A percentile compares a stretch with the other conserved stretches of the same genome.
phyloP scores from a whole-genome alignment of 192 early-diverging fungal species.

The Gonapodya prolifera region DNA sequence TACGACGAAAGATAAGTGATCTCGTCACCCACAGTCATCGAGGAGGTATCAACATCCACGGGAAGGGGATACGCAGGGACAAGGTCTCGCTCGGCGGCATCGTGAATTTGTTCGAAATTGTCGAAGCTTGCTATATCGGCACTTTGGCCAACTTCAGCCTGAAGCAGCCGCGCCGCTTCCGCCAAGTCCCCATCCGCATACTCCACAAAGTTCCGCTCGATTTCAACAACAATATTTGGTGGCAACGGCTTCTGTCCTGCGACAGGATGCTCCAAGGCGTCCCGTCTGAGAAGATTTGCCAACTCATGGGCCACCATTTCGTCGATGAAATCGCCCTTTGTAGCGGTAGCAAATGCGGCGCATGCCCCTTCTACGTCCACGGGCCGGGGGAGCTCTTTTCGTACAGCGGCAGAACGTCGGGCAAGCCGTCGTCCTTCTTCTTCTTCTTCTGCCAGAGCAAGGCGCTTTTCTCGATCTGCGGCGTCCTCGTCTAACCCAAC shows the following conservation, averaged over 20 bases:
- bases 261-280: constrained; percentile 58
- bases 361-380: constrained; percentile 11
- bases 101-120: constrained; percentile 20
- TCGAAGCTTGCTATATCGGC: constrained; percentile 4
- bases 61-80: constrained; percentile 4
- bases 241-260: constrained; percentile 31
- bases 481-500: background rate
- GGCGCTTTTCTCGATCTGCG: background rate
- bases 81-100: constrained; percentile 16
- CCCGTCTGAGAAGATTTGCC: constrained; percentile 50
- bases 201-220: constrained; percentile 11
- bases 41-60: background rate
- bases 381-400: constrained; percentile 67
- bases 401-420: constrained; percentile 61
- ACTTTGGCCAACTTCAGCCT: constrained; percentile 26
- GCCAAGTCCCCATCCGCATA: constrained; percentile 43
- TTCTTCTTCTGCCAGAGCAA: background rate
- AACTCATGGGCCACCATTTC: constrained; percentile 59
- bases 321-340: constrained; percentile 24
- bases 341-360: constrained; percentile 9
- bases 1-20: constrained; percentile 2
- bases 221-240: constrained; percentile 3
- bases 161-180: constrained; percentile 39
- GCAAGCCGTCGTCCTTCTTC: constrained; percentile 30
- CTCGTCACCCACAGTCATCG: background rate